Base-by-base conservation (phyloP, 768 basidiomycete species). In the Rhodosporidiobolus odoratus region DNA sequence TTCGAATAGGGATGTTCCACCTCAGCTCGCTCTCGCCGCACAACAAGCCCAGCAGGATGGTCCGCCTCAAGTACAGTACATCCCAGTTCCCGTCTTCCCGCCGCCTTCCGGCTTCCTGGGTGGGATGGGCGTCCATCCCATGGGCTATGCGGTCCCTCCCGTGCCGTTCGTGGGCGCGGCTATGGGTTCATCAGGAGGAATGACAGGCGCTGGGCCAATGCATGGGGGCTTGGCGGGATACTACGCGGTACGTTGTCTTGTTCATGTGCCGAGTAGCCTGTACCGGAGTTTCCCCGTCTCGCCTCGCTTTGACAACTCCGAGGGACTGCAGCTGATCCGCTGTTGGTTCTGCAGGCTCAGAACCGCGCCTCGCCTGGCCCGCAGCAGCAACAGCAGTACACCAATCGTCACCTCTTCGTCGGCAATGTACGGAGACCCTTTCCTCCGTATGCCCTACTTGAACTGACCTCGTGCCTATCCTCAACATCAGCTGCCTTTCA, bases 401-500 rank as follows among this genome's bases (percentile, higher is more conserved):
- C 70, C 21, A 75, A 76, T 40, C 60, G 77, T 27, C 76, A 77
- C 57, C 82, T 95, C 25, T 92, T 94, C 76, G 89, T 95, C 41
- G 91, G 91, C 65, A 95, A 95, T 80, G 91, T 92, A 78, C 78
- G 89, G 85, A 57, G 61, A 13, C 15, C 9, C 27, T 68, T 32
- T 69, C 70, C 45, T 62, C 43, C 65, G 35, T 16, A 4, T 50
- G 17, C 30, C 10, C 35, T 38, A 19, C 32, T 32, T 34, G 30
- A 25, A 47, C 60, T 32, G 10, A 25, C 30, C 4, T 43, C 27
- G 32, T 41, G 12, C 50, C 32, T 41, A 17, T 34, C 58, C 58
- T 57, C 21, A 68, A n/a, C n/a, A n/a, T n/a, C 65, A 92, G 91
- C 85, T 94, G 23, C 92, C 92, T 0, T 93, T 92, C 80, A 92